Evolutionary conservation across 2,329 filamentous ascomycete genomes (phyloP), one percentile per base, ranked within the genome.

Genomic region (Chaetomium strumarium): DNA sequence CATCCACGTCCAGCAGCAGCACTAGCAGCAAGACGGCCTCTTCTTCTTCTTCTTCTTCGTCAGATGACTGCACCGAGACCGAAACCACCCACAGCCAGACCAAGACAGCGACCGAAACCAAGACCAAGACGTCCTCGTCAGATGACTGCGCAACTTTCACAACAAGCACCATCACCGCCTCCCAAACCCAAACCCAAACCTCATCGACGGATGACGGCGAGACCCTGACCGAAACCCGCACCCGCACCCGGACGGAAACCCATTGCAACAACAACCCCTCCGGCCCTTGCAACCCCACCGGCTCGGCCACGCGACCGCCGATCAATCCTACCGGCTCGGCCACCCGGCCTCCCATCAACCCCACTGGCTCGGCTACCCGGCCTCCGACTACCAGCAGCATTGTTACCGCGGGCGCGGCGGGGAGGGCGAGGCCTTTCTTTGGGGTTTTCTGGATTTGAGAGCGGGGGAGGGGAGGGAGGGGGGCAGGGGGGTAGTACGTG

Each of bases 341-440:
- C 31, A 20, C 43, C 12, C 12, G 24, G 24, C 13, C 20, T 10
- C 10, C 45, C 20, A 17, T 33, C 16, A 17, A 31, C 2, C n/a
- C 33, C 3, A 10, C 12, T 1, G 3, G 30, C 14, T 10, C 13
- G 20, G 11, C 33, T 16, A 30, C 41, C 5, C 3, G 16, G 19
- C 34, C 29, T 8, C 42, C 41, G 36, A 24, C 42, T 30, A 40
- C 41, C 0, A 53, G 51, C 24, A 50, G 40, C 11, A 19, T 53
- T 0, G 46, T 13, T 2, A 45, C 40, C 19, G 46, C 43, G 2
- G 49, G 51, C 3, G 51, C 42, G 8, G 31, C 17, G 17, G 12
- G 42, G n/a, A 16, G 51, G 46, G 46, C 20, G 19, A 33, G 30
- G 46, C 51, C 51, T 7, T 53, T 49, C 10, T n/a, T 37, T 53